A percentile compares a stretch with the other conserved stretches of the same genome.
Evolutionary conservation across 2,329 filamentous ascomycete species (phyloP).

Genomic region (Xylariales sp.): DNA sequence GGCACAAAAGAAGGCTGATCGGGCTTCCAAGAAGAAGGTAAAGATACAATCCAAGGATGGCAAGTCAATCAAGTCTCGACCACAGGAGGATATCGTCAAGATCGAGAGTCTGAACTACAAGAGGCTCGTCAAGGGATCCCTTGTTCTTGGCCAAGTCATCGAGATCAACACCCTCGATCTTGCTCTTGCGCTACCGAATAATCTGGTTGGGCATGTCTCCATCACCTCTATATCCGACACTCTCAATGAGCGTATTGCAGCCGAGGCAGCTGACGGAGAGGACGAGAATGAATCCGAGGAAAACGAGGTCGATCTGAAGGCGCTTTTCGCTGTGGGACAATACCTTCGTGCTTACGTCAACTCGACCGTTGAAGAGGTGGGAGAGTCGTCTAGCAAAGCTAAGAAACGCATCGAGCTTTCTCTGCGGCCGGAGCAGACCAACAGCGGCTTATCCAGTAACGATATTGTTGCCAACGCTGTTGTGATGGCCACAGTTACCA

Average conservation of each 20-base stretch:
- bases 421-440: conserved; percentile 72
- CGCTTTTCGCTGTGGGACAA: conserved; percentile 77
- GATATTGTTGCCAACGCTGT: conserved; percentile 72
- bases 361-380: conserved; percentile 67
- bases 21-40: conserved; percentile 44
- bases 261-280: conserved; percentile 54
- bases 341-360: conserved; percentile 81
- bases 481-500: conserved; percentile 81
- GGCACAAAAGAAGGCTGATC: conserved; percentile 38
- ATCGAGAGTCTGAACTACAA: conserved; percentile 89
- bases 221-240: conserved; percentile 86
- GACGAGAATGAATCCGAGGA: conserved; percentile 46
- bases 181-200: conserved; percentile 83
- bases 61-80: conserved; percentile 47
- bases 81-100: conserved; percentile 56
- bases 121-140: conserved; percentile 78
- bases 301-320: conserved; percentile 64
- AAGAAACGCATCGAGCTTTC: conserved; percentile 86
- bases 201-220: conserved; percentile 82
- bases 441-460: conserved; percentile 66
- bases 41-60: conserved; percentile 49
- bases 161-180: conserved; percentile 77
- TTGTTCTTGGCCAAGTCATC: conserved; percentile 82
- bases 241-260: conserved; percentile 72
- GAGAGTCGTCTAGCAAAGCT: conserved; percentile 49